Conservation (phyloP, 148 eudicot genomes). For the Amaranthus palmeri region DNA sequence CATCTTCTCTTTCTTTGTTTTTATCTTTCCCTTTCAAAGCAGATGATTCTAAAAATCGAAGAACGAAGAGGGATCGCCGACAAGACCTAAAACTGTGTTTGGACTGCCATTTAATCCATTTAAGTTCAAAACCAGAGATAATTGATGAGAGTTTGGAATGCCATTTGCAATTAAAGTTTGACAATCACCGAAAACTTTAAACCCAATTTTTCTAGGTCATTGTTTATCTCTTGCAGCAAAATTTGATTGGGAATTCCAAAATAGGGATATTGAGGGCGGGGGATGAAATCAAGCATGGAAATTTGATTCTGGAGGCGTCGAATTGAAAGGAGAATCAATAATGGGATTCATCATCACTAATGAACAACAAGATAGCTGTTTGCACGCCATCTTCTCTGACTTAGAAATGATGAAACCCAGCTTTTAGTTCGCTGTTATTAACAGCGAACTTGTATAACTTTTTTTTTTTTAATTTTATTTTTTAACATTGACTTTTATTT, state of each 20-base stretch:
- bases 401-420: too few relatives aligned
- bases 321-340: conserved; percentile 45
- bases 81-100: background rate
- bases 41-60: background rate
- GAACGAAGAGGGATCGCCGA: background rate
- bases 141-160: conserved; percentile 38
- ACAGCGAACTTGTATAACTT: too few relatives aligned
- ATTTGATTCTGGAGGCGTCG: conserved; percentile 42
- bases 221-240: conserved; percentile 15
- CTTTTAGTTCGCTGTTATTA: too few relatives aligned
- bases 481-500: too few relatives aligned
- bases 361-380: too few relatives aligned
- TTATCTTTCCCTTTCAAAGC: background rate
- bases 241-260: conserved; percentile 43
- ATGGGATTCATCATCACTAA: too few relatives aligned
- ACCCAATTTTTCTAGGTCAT: background rate
- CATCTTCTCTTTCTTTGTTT: conserved; percentile 25
- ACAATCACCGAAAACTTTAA: conserved; percentile 44
- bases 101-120: conserved; percentile 42
- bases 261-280: conserved; percentile 14
- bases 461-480: too few relatives aligned
- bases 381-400: too few relatives aligned
- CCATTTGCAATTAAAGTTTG: conserved; percentile 48
- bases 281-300: conserved; percentile 59
- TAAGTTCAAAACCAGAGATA: conserved; percentile 42